These are phyloP conservation scores for Acanthamoeba polyphaga DNA, from an alignment of 208 protist species.

Conservation along the genomic window DNA sequence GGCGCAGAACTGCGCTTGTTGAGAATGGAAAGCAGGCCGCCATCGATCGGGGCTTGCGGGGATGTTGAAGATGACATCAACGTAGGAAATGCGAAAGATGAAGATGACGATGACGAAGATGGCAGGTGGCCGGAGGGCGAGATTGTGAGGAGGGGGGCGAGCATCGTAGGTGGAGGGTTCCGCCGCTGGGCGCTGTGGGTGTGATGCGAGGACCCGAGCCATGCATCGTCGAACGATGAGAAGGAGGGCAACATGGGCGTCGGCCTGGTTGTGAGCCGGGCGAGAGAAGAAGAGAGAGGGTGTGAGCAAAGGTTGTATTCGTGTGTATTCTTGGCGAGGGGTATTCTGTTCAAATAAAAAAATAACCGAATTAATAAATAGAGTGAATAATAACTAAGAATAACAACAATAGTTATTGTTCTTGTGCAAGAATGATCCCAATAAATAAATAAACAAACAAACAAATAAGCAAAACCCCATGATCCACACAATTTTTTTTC, in stretches of 20 bases:
- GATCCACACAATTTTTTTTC: too few species aligned
- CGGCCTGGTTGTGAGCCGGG: too few species aligned
- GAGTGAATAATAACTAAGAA: too few species aligned
- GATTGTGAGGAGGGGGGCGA: not conserved
- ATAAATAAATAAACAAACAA: not conserved
- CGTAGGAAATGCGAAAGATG: not conserved
- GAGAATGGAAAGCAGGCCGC: slow-evolving; percentile 1
- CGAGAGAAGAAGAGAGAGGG: too few species aligned
- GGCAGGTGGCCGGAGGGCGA: not conserved
- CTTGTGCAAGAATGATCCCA: not conserved
- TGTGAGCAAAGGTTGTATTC: not conserved
- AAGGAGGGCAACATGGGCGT: slow-evolving; percentile 23
- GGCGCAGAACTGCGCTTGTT: not conserved
- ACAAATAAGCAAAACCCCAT: not conserved
- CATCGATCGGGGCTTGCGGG: not conserved
- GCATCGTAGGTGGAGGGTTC: not conserved
- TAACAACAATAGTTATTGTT: too few species aligned
- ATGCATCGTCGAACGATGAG: slow-evolving; percentile 18
- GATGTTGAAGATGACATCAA: not conserved
- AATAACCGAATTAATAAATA: too few species aligned
- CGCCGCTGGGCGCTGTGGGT: not conserved
- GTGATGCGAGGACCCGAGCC: not conserved
- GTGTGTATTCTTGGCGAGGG: not conserved
- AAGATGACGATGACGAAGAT: too few species aligned
- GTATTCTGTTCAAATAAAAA: too few species aligned